These are phyloP conservation scores for Echium plantagineum DNA, from an alignment of 257 asterid genomes.

Conservation along the genomic window DNA sequence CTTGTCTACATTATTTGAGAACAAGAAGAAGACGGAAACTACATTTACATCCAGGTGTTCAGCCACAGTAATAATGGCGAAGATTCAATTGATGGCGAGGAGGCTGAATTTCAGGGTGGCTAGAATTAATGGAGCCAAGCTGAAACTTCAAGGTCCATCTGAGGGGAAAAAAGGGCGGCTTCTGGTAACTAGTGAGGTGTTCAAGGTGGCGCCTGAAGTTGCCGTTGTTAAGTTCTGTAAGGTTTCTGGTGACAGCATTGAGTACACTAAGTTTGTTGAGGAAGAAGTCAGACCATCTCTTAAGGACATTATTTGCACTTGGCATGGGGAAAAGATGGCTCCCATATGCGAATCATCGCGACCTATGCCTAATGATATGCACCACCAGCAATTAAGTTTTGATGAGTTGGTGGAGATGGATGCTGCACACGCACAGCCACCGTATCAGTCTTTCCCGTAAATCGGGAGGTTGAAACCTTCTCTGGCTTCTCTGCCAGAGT, in stretches of 20 bases:
- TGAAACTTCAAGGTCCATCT: conserved; percentile 11
- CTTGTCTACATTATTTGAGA: conserved; percentile 46
- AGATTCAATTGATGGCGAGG: conserved; percentile 16
- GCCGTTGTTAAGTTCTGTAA: conserved; percentile 55
- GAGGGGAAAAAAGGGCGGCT: conserved; percentile 21
- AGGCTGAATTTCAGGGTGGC: conserved; percentile 14
- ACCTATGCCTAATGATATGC: neutral
- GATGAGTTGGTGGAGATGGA: neutral
- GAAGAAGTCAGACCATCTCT: conserved; percentile 49
- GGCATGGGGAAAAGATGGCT: conserved; percentile 30
- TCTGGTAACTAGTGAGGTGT: conserved; percentile 22
- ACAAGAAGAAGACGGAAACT: conserved; percentile 27
- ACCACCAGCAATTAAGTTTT: neutral
- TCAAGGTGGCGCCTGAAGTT: conserved; percentile 52
- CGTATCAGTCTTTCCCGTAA: neutral
- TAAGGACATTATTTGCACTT: conserved; percentile 48
- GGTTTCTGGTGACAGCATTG: conserved; percentile 51
- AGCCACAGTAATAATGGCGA: conserved; percentile 13
- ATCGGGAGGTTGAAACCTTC: neutral
- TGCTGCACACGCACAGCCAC: neutral
- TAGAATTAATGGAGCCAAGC: conserved; percentile 14
- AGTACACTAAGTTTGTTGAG: conserved; percentile 42
- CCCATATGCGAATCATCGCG: neutral
- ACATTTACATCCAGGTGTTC: conserved; percentile 25
- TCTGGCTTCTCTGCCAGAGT: neutral